Percentiles rank a stretch among this genome's conserved stretches.
These are phyloP conservation scores for Hyaloscypha bicolor DNA, from an alignment of 495 filamentous ascomycete genomes.

Conservation along the genomic window DNA sequence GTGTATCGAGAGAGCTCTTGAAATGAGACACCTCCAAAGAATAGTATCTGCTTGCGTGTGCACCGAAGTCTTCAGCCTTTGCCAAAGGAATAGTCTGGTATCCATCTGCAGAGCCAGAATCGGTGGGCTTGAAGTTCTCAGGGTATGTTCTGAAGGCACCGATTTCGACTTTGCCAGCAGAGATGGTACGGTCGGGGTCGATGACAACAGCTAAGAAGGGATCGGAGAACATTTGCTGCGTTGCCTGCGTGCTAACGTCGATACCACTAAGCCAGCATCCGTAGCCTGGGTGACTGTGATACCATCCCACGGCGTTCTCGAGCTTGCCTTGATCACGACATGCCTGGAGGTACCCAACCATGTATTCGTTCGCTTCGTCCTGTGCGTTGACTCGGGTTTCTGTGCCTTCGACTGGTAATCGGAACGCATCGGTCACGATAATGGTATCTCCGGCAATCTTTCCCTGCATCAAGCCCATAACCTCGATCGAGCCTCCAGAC, in stretches of 20 bases:
- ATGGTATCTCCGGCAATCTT: constrained; percentile 83
- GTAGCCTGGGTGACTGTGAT: constrained; percentile 96
- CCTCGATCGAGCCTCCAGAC: constrained; percentile 85
- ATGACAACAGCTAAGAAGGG: constrained; percentile 97
- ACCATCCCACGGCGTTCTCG: constrained; percentile 98
- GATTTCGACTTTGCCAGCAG: constrained; percentile 93
- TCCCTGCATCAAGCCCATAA: constrained; percentile 99
- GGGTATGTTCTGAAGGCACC: constrained; percentile 95
- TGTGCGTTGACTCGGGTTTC: constrained; percentile 97
- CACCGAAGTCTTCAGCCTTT: constrained; percentile 96
- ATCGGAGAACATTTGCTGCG: constrained; percentile 80
- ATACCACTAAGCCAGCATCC: constrained; percentile 98
- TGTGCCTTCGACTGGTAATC: constrained; percentile 94
- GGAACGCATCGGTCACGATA: constrained; percentile 92
- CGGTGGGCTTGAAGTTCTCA: constrained; percentile 63
- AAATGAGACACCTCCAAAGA: constrained; percentile 88
- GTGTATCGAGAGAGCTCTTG: constrained; percentile 85
- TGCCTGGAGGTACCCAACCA: constrained; percentile 78
- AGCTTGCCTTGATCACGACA: constrained; percentile 74
- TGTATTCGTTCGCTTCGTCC: constrained; percentile 94
- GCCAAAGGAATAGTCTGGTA: constrained; percentile 81
- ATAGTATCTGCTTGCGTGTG: constrained; percentile 89
- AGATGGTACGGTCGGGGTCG: constrained; percentile 95
- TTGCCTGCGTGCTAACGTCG: constrained; percentile 84
- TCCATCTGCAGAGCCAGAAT: constrained; percentile 52